These are phyloP conservation scores for Eragrostis nindensis DNA, from an alignment of 176 grass and related monocot species.

Conservation along the genomic window DNA sequence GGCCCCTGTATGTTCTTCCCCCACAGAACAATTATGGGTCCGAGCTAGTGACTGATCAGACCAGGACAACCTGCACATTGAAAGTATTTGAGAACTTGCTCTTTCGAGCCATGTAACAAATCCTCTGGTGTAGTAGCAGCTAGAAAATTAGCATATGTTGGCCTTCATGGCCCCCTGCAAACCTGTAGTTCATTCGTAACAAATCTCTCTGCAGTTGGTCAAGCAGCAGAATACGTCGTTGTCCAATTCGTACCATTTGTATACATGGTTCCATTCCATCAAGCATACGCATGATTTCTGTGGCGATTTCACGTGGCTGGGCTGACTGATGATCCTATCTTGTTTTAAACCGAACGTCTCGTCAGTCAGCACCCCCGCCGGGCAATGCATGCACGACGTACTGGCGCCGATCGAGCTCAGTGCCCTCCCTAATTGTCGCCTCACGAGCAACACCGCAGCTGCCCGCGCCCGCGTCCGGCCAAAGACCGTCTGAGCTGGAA, in stretches of 20 bases:
- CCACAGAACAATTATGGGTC: not conserved
- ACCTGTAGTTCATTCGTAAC: not conserved
- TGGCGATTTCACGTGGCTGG: not conserved
- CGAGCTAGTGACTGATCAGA: not conserved
- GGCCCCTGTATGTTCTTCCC: too few relatives aligned
- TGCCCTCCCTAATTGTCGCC: slow-evolving; percentile 39
- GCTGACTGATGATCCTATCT: not conserved
- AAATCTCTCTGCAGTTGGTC: not conserved
- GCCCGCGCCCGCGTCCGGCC: slow-evolving; percentile 14
- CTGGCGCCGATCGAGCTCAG: too few relatives aligned
- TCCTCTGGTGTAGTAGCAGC: not conserved
- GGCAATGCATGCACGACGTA: slow-evolving; percentile 10
- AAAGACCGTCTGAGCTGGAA: slow-evolving; percentile 18
- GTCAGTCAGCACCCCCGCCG: not conserved
- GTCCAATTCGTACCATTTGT: not conserved
- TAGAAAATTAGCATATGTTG: not conserved
- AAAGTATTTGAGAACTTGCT: not conserved
- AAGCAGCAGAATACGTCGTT: not conserved
- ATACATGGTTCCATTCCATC: slow-evolving; percentile 4
- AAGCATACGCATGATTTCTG: not conserved
- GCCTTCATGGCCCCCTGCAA: too few relatives aligned
- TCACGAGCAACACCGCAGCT: too few relatives aligned
- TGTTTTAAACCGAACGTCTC: slow-evolving; percentile 38
- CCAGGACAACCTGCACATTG: slow-evolving; percentile 11
- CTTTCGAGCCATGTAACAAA: not conserved